Conservation (phyloP, 768 basidiomycete species). For the Chalciporus chontae region DNA sequence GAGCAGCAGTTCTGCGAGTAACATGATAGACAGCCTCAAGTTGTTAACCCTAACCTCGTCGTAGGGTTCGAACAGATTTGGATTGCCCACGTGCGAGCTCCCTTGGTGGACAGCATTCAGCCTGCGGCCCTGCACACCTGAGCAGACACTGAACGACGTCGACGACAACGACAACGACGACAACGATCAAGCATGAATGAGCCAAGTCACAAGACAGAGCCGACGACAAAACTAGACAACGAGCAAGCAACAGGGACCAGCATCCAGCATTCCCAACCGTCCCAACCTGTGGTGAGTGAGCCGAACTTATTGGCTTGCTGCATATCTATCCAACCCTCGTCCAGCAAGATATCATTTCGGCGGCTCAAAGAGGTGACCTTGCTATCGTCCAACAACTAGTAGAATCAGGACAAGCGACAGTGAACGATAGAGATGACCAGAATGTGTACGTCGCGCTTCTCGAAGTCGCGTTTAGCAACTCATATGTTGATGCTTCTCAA, state of each 20-base stretch:
- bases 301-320: neutral
- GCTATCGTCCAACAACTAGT: constrained; percentile 59
- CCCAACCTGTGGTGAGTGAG: constrained; percentile 20
- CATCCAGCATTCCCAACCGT: constrained; percentile 20
- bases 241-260: constrained; percentile 29
- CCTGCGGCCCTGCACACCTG: too few species aligned
- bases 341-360: constrained; percentile 67
- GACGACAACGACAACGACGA: constrained; percentile 17
- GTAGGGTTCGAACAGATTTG: constrained; percentile 23
- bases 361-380: constrained; percentile 86
- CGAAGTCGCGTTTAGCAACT: neutral
- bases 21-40: constrained; percentile 11
- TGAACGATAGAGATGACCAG: constrained; percentile 80
- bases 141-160: constrained; percentile 2
- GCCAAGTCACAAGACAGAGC: constrained; percentile 23
- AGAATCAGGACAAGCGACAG: constrained; percentile 64
- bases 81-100: constrained; percentile 15
- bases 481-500: constrained; percentile 7
- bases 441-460: constrained; percentile 51
- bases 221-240: constrained; percentile 25
- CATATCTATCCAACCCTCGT: neutral
- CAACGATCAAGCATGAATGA: constrained; percentile 30
- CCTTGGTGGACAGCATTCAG: too few species aligned
- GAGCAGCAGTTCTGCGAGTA: constrained; percentile 10
- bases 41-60: constrained; percentile 28